These are phyloP conservation scores for Colletotrichum tanaceti DNA, from an alignment of 2,329 filamentous ascomycete genomes.

Conservation along the genomic window DNA sequence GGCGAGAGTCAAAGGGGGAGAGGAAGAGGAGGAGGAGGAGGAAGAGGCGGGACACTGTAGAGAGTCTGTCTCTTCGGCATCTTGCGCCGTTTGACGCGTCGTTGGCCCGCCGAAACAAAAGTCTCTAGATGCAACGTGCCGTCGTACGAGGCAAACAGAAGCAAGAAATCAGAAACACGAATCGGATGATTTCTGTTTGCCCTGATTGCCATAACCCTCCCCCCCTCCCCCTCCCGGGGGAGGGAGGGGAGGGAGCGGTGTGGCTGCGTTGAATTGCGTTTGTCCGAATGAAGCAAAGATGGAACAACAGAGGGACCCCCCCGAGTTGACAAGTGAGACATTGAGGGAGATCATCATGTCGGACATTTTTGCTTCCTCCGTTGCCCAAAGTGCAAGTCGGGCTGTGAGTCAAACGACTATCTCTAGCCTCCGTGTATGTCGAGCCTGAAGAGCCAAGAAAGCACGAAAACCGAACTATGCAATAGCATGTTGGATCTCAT, in stretches of 20 bases:
- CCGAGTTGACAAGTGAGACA: conserved; percentile 1
- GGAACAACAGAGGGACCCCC: not conserved
- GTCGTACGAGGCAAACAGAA: conserved; percentile 8
- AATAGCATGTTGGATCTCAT: not conserved
- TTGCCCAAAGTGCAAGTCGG: not conserved
- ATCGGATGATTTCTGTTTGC: conserved; percentile 12
- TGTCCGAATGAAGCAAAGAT: conserved; percentile 14
- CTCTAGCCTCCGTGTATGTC: not conserved
- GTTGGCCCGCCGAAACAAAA: conserved; percentile 5
- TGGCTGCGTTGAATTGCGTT: not conserved
- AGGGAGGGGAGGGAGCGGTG: conserved; percentile 18
- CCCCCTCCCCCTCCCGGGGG: too few relatives aligned
- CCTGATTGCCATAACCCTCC: too few relatives aligned
- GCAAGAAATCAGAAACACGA: conserved; percentile 2
- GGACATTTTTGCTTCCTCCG: not conserved
- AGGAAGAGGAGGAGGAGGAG: fast-evolving
- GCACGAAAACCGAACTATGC: not conserved
- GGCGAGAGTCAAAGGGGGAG: not conserved
- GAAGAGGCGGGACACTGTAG: not conserved
- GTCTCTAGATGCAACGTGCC: conserved; percentile 15
- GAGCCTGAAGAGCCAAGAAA: not conserved
- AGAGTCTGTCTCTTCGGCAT: not conserved
- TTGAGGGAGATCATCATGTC: conserved; percentile 18
- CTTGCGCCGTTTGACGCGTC: not conserved
- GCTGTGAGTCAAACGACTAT: not conserved